A percentile compares a stretch with the other conserved stretches of the same genome.
Evolutionary conservation across 176 grass and related monocot genomes (phyloP).

Genomic region (Olyra latifolia): DNA sequence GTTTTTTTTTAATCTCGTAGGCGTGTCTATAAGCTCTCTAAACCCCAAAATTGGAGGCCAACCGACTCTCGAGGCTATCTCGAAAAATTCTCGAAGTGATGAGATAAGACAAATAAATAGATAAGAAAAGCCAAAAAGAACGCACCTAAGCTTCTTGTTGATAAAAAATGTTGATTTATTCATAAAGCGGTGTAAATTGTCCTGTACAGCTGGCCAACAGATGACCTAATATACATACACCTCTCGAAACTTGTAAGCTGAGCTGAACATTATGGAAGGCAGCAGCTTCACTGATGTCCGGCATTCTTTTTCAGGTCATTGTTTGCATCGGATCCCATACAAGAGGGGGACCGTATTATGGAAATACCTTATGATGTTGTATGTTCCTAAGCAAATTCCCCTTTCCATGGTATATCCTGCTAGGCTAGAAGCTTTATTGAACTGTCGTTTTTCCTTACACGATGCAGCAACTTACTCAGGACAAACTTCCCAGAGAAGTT

Average conservation of each 20-base stretch:
- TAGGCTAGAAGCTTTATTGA: not conserved
- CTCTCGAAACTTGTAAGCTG: not conserved
- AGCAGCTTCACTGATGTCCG: not conserved
- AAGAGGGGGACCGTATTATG: constrained; percentile 50
- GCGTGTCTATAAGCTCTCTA: too few relatives aligned
- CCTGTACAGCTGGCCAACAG: not conserved
- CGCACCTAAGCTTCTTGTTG: not conserved
- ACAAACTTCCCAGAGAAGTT: constrained; percentile 42
- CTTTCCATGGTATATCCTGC: not conserved
- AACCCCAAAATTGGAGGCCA: too few relatives aligned
- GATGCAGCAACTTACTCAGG: constrained; percentile 50
- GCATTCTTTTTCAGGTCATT: constrained; percentile 40
- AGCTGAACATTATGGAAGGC: not conserved
- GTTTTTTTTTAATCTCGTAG: too few relatives aligned
- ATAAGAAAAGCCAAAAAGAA: too few relatives aligned
- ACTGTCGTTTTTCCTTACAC: constrained; percentile 8
- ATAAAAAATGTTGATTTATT: not conserved
- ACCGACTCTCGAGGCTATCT: too few relatives aligned
- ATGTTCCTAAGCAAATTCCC: constrained; percentile 20
- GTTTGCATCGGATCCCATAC: constrained; percentile 42
- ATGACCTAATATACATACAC: not conserved
- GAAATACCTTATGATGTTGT: constrained; percentile 46
- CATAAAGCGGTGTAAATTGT: not conserved
- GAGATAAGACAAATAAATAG: too few relatives aligned
- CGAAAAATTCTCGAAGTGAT: too few relatives aligned